These are phyloP conservation scores for Hordeum marinum DNA, from an alignment of 176 grass and related monocot genomes.

Conservation along the genomic window DNA sequence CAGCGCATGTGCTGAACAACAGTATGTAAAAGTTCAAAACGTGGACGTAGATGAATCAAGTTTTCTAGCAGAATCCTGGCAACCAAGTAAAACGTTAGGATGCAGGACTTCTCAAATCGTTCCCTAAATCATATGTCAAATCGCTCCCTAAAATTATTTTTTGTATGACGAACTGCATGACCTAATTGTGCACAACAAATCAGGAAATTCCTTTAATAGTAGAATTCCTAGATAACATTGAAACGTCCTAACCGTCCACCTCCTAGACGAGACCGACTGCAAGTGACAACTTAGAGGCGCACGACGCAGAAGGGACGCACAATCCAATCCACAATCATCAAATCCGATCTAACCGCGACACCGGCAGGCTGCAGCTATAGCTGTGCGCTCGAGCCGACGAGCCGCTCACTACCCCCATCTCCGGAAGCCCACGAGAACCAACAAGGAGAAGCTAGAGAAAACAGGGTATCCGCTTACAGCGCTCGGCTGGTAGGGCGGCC, in stretches of 20 bases:
- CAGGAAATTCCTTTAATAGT: neutral
- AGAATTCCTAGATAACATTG: neutral
- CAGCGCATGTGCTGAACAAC: neutral
- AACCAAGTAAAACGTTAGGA: neutral
- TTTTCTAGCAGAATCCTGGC: neutral
- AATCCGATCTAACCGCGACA: neutral
- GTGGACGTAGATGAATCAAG: neutral
- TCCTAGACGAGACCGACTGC: neutral
- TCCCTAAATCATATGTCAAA: neutral
- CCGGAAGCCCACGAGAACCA: neutral
- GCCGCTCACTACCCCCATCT: neutral
- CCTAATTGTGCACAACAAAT: neutral
- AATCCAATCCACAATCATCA: neutral
- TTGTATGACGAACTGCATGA: neutral
- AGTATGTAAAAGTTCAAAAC: neutral
- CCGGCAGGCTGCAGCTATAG: neutral
- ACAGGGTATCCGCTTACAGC: conserved; percentile 26
- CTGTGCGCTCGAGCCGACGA: neutral
- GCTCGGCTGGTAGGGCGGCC: neutral
- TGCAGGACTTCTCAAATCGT: neutral
- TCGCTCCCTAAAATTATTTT: neutral
- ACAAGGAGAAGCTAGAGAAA: neutral
- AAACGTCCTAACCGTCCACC: too few species aligned
- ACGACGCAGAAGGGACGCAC: neutral
- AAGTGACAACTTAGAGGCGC: neutral